Base-by-base conservation (phyloP, 192 early-diverging fungal genomes). In the Dimargaris verticillata region DNA sequence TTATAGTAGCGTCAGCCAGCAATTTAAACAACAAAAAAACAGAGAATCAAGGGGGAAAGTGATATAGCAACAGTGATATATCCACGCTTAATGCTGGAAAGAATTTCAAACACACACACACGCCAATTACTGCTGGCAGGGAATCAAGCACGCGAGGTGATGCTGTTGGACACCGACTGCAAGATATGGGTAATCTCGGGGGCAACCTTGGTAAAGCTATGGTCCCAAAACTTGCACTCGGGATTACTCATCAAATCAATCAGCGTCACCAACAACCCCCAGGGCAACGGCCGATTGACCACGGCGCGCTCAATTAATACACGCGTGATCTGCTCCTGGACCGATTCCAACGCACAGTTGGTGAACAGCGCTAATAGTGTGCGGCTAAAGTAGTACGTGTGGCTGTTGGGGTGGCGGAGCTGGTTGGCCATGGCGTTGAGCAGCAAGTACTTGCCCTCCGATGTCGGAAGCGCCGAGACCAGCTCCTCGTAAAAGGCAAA, bases 241-340 rank as follows among this genome's bases (percentile, higher is more conserved):
- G 87, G 87, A 69, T 96, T 94, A 63, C 89, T 87, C 71, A 98
- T 88, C 64, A 98, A 70, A 70, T 98, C 95, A 59, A 96, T 98
- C 66, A 98, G 92, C 25, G 95, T 96, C 20, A 96, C 89, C 62
- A 98, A 74, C 62, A 98, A 77, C 15, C 95, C 95, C 86, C 94
- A 96, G 52, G 95, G 95, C 74, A 95, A 92, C 24, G 95, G 95
- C 48, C 93, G 77, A 74, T 92, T 95, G 14, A 92, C 95, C 67
- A 98, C 86, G 42, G 96, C 75, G 38, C 95, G 81, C 76, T 98
- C 95, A 61, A 96, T 74, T 54, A 98, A 74, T 12, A 96, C 95
- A 13, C 95, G 73, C 20, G 92, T 93, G 61, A 95, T 90, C 68
- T 92, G 92, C 77, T 98, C 95, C 70, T 93, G 86, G 51, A 94